These are phyloP conservation scores for Fusarium azukiicola DNA, from an alignment of 2,329 filamentous ascomycete species.

Conservation along the genomic window DNA sequence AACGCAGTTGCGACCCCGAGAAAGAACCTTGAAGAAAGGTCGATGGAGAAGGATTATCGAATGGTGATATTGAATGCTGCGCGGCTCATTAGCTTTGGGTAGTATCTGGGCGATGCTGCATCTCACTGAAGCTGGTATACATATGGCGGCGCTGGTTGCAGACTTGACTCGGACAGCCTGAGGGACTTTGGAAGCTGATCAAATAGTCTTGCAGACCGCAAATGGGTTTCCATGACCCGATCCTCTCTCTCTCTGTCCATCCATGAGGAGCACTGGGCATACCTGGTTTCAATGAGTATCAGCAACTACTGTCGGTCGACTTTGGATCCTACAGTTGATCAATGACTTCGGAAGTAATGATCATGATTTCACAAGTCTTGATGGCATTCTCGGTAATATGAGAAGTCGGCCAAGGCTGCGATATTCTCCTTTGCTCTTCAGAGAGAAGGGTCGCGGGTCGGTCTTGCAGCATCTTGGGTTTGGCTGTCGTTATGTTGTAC, in stretches of 20 bases:
- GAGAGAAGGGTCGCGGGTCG: background rate
- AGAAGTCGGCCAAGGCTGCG: conserved; percentile 24
- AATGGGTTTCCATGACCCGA: background rate
- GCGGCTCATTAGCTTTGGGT: background rate
- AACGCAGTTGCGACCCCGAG: background rate
- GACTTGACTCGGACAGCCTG: conserved; percentile 15
- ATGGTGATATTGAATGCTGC: conserved; percentile 6
- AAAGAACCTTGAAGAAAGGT: conserved; percentile 2
- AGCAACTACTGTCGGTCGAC: no score
- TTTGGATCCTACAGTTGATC: conserved; percentile 26
- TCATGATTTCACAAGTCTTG: conserved; percentile 31
- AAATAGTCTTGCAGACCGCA: background rate
- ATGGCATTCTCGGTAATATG: conserved; percentile 35
- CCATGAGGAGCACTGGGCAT: conserved; percentile 9
- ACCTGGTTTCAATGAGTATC: background rate
- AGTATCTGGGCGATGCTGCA: rapidly evolving
- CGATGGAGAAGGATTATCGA: background rate
- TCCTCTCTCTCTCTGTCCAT: conserved; percentile 1
- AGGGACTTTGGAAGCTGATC: conserved; percentile 13
- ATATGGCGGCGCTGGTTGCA: background rate
- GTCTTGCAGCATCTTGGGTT: conserved; percentile 3
- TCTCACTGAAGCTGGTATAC: conserved; percentile 5
- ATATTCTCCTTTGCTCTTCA: background rate
- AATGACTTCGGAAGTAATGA: conserved; percentile 34
- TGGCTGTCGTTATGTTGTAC: conserved; percentile 7